These are phyloP conservation scores for Silybum marianum DNA, from an alignment of 129 eudicot species.

Conservation along the genomic window DNA sequence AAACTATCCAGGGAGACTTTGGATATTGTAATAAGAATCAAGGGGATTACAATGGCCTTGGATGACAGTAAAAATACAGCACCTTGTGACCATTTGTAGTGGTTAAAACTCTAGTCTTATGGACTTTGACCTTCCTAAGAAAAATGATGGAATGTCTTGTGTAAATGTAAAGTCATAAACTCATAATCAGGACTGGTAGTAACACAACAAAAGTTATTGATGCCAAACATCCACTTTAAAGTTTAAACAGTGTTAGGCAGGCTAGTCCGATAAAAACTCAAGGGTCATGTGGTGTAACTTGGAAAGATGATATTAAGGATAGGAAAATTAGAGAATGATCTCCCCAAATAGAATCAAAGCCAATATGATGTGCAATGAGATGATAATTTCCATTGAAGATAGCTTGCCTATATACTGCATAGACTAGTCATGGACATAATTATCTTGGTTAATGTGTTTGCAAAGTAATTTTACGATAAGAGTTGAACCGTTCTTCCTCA, in stretches of 20 bases:
- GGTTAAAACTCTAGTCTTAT: neutral
- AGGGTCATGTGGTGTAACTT: neutral
- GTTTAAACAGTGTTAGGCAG: neutral
- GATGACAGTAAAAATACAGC: neutral
- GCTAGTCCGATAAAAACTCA: neutral
- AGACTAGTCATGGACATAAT: neutral
- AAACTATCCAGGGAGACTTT: neutral
- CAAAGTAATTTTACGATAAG: neutral
- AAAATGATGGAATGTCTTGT: neutral
- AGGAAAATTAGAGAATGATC: neutral
- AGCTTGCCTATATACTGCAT: neutral
- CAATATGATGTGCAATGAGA: neutral
- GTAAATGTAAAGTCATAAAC: conserved; percentile 4
- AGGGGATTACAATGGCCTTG: neutral
- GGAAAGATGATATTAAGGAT: neutral
- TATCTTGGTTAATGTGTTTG: neutral
- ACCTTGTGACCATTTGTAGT: neutral
- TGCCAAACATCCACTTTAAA: neutral
- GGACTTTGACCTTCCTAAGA: neutral
- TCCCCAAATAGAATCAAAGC: neutral
- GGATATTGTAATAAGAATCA: neutral
- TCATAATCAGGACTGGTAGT: neutral
- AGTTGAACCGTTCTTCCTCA: neutral
- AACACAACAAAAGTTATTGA: neutral
- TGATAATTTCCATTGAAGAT: neutral